phyloP scores from a whole-genome alignment of 2,329 filamentous ascomycete genomes.

The Fusarium cicatricum region DNA sequence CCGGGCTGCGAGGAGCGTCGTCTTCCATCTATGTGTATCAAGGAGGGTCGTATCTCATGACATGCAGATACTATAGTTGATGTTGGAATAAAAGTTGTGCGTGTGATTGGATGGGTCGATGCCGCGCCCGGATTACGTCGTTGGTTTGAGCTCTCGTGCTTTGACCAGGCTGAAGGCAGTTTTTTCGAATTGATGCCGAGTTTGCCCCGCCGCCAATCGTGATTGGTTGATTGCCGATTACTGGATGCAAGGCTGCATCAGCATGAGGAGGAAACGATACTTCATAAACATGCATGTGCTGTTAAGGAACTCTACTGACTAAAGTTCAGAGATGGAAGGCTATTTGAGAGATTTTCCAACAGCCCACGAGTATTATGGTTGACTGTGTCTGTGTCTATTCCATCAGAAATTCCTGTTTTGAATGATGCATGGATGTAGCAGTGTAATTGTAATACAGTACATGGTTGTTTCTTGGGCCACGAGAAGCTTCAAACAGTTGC shows the following conservation, averaged over 20 bases:
- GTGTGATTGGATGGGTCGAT: slow-evolving; percentile 13
- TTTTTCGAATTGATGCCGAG: slow-evolving; percentile 22
- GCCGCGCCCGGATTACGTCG: slow-evolving; percentile 36
- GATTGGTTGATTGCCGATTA: slow-evolving; percentile 19
- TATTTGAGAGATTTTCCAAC: too few species aligned
- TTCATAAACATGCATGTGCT: background rate
- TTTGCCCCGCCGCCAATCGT: slow-evolving; percentile 27
- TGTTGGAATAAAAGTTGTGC: slow-evolving; percentile 19
- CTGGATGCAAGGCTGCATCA: slow-evolving; percentile 25
- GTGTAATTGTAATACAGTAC: too few species aligned
- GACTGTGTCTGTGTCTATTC: too few species aligned
- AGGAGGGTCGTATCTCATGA: slow-evolving; percentile 26
- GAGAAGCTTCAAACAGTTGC: slow-evolving; percentile 10
- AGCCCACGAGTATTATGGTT: too few species aligned
- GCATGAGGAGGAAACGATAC: background rate
- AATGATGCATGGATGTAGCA: too few species aligned
- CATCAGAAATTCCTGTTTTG: too few species aligned
- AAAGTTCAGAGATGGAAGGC: too few species aligned
- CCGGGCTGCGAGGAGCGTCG: slow-evolving; percentile 34
- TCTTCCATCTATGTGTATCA: slow-evolving; percentile 42
- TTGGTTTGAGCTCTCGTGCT: slow-evolving; percentile 28
- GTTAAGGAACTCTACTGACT: too few species aligned
- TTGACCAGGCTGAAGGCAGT: slow-evolving; percentile 35
- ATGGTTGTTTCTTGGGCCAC: too few species aligned
- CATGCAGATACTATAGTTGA: slow-evolving; percentile 13